A percentile compares a stretch with the other conserved stretches of the same genome.
Evolutionary conservation across 768 basidiomycete genomes (phyloP).

Genomic region (Porphyrellus cyaneotinctus): DNA sequence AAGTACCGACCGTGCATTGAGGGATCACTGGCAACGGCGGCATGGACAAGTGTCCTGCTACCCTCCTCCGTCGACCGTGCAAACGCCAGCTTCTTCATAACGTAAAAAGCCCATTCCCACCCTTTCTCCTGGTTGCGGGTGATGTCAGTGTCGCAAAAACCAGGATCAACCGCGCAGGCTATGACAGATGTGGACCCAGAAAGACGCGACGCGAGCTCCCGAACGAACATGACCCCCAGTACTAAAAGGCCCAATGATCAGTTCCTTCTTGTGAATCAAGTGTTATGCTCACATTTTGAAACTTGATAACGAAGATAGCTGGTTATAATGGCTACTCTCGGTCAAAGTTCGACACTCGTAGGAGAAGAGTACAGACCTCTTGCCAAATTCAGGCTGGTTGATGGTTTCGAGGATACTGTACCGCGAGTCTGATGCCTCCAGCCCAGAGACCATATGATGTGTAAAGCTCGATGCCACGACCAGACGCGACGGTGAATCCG

Average conservation of each 20-base stretch:
- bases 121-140: constrained; percentile 7
- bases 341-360: background rate
- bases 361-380: constrained; percentile 12
- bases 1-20: constrained; percentile 32
- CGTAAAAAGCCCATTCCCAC: background rate
- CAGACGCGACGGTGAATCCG: constrained; percentile 24
- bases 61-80: constrained; percentile 33
- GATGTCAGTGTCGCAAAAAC: constrained; percentile 32
- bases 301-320: constrained; percentile 21
- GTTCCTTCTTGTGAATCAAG: background rate
- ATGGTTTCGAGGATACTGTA: constrained; percentile 23
- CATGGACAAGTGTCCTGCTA: constrained; percentile 33
- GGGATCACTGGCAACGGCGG: constrained; percentile 25
- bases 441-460: constrained; percentile 16
- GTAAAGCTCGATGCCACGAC: constrained; percentile 31
- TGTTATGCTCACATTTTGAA: constrained; percentile 22
- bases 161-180: constrained; percentile 29
- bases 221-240: constrained; percentile 31
- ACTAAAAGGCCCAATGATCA: constrained; percentile 16
- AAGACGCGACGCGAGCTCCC: constrained; percentile 31
- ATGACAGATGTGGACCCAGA: constrained; percentile 20
- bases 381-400: constrained; percentile 22
- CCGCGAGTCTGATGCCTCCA: constrained; percentile 5
- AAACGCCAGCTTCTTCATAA: constrained; percentile 10
- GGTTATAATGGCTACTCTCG: background rate